Evolutionary conservation across 176 grass and related monocot genomes (phyloP).

Genomic region (Oryza meyeriana): DNA sequence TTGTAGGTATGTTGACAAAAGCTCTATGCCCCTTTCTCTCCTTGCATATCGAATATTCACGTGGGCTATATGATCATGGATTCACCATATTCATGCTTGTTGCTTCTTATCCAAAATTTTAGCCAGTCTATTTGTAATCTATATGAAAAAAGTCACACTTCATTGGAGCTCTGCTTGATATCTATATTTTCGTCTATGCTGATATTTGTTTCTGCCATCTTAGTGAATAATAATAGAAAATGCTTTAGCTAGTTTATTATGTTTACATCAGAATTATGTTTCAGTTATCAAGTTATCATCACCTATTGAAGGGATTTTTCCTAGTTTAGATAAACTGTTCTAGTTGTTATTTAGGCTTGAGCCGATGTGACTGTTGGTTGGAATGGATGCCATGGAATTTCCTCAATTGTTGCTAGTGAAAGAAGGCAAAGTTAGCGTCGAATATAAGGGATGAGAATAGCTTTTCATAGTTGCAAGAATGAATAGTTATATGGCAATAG

Average conservation of each 20-base stretch:
- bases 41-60: conserved; percentile 47
- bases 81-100: conserved; percentile 28
- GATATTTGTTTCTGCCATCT: not conserved
- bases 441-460: conserved; percentile 44
- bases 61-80: conserved; percentile 2
- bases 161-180: not conserved
- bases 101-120: conserved; percentile 47
- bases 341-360: conserved; percentile 19
- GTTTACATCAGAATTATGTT: not conserved
- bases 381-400: conserved; percentile 37
- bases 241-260: not conserved
- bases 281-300: not conserved
- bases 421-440: conserved; percentile 33
- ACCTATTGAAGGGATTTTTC: not conserved
- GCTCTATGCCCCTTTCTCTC: conserved; percentile 36
- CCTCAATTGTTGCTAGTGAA: conserved; percentile 52
- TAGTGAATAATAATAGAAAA: conserved; percentile 3
- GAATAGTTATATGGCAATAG: conserved; percentile 3
- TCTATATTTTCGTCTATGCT: not conserved
- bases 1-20: conserved; percentile 11
- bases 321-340: not conserved
- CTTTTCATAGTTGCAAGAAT: conserved; percentile 34
- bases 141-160: not conserved
- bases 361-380: conserved; percentile 35
- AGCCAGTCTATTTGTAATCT: conserved; percentile 1